Conservation (phyloP, 768 basidiomycete species). For the Paxillus ammoniavirescens region DNA sequence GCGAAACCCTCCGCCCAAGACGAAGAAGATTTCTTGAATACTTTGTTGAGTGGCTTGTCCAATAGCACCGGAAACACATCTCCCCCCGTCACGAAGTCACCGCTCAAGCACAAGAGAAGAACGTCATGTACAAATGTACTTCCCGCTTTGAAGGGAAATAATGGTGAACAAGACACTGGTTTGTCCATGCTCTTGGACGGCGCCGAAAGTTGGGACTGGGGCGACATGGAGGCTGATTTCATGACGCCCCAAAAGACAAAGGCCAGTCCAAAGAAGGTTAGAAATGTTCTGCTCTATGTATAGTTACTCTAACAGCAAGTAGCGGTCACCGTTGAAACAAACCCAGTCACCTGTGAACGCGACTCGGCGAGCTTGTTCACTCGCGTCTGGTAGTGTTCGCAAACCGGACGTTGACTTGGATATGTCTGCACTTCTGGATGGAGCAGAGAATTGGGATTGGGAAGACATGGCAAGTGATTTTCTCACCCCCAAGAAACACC, state of each 20-base stretch:
- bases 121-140: not conserved
- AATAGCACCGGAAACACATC: conserved; percentile 41
- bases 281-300: not conserved
- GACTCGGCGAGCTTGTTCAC: conserved; percentile 11
- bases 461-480: conserved; percentile 51
- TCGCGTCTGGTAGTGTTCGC: not conserved
- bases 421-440: conserved; percentile 51
- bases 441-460: conserved; percentile 72
- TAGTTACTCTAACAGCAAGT: not conserved
- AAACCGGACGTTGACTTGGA: conserved; percentile 36
- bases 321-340: conserved; percentile 14
- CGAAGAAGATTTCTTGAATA: conserved; percentile 60
- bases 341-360: conserved; percentile 20
- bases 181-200: conserved; percentile 56
- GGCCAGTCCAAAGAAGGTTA: conserved; percentile 24
- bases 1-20: conserved; percentile 37
- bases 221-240: conserved; percentile 51
- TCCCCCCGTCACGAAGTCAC: conserved; percentile 22
- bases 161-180: conserved; percentile 33
- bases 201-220: conserved; percentile 70
- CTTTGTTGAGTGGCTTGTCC: conserved; percentile 50
- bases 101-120: conserved; percentile 17
- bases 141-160: conserved; percentile 18
- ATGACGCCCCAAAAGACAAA: conserved; percentile 50
- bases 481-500: conserved; percentile 45